A percentile compares a stretch with the other conserved stretches of the same genome.
phyloP scores from a whole-genome alignment of 192 early-diverging fungal genomes.

The Phycomyces blakesleeanus region DNA sequence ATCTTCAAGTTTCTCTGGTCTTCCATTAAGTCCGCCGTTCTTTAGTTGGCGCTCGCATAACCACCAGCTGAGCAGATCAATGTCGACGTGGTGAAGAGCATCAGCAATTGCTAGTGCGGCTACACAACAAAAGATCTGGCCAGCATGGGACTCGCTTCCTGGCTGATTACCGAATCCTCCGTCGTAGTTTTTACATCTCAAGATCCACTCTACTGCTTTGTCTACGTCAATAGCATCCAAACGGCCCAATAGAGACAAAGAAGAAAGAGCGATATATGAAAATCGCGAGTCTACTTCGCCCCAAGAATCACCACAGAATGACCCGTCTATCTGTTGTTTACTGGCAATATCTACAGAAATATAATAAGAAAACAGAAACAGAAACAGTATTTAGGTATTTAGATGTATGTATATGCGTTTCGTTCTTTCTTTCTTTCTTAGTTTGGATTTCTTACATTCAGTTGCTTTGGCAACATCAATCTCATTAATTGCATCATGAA shows the following conservation, averaged over 20 bases:
- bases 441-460: conserved; percentile 56
- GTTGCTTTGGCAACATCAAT: conserved; percentile 64
- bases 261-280: conserved; percentile 78
- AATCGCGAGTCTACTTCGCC: conserved; percentile 96
- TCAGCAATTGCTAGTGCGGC: conserved; percentile 83
- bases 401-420: not conserved
- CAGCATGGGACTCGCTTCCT: conserved; percentile 90
- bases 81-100: conserved; percentile 73
- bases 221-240: conserved; percentile 61
- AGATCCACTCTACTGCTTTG: conserved; percentile 68
- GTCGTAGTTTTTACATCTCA: conserved; percentile 88
- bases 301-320: conserved; percentile 89
- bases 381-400: too few species aligned
- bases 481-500: conserved; percentile 74
- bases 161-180: conserved; percentile 91
- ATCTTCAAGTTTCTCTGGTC: conserved; percentile 95
- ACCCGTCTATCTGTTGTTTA: conserved; percentile 64
- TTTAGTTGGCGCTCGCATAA: conserved; percentile 88
- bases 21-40: conserved; percentile 91
- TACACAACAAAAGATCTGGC: conserved; percentile 88
- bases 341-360: conserved; percentile 53
- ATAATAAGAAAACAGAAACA: not conserved
- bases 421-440: too few species aligned
- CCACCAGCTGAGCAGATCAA: conserved; percentile 88
- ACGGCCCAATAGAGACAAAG: conserved; percentile 70